Evolutionary conservation across 2,329 filamentous ascomycete genomes (phyloP), one percentile per base, ranked within the genome.

Genomic region (Macroventuria anomochaeta): DNA sequence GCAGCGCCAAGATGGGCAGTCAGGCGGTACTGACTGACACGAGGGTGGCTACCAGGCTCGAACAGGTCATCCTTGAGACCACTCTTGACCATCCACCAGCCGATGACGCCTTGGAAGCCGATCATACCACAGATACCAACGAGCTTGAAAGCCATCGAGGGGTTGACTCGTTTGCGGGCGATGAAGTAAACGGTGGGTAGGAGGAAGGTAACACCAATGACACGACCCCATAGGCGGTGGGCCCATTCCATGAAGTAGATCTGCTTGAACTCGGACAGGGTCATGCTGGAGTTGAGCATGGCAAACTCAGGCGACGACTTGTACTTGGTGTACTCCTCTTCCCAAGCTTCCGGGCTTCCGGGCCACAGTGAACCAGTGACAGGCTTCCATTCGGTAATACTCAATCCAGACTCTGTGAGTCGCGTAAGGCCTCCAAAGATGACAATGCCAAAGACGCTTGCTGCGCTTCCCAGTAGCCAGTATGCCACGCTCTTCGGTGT

Each of bases 191-290:
- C 76, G 7, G 93, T 90, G 1, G 95, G 95, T 1, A 97, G 71
- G 40, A 96, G 86, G 75, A 97, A 97, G 43, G 91, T 89, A 58
- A 97, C 76, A 54, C 95, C 95, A 53, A 99, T 90, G 65, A 96
- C 82, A 61, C 95, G 88, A 38, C 95, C 95, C 93, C 95, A 97
- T 49, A 97, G 83, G 25, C 95, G 86, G 76, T 99, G 95, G 36
- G 88, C 87, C 95, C 95, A 99, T 81, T 99, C 95, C 95, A 97
- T 97, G 76, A 89, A 99, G 83, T 97, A 99, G 63, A 99, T 99
- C 73, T 95, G 89, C 77, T 97, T 97, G 80, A 97, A 99, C 74
- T 99, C 95, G 53, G 87, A 84, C 51, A 99, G 81, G 26, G 85
- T 88, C 95, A 99, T 99, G 74, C 91, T 85, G 26, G 93, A 89